Percentiles rank a stretch among this genome's conserved stretches.
phyloP scores from a whole-genome alignment of 176 grass and related monocot genomes.

The Oryza glumipatula region DNA sequence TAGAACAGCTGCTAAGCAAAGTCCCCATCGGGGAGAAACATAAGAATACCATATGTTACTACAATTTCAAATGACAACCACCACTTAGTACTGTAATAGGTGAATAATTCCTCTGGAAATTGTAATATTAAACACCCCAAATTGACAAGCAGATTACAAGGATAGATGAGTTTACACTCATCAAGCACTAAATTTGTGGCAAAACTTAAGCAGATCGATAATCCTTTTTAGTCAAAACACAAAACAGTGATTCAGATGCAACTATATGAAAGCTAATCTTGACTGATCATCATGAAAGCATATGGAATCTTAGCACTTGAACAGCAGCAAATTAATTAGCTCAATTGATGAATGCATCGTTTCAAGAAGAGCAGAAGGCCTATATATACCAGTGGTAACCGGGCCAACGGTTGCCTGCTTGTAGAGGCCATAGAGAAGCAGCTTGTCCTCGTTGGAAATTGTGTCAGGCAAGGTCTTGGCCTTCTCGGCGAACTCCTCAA shows the following conservation, averaged over 20 bases:
- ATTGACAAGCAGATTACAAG: not conserved
- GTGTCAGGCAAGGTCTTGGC: conserved; percentile 69
- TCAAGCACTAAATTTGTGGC: not conserved
- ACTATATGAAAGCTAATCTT: not conserved
- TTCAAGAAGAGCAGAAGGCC: conserved; percentile 2
- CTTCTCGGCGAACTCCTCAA: conserved; percentile 71
- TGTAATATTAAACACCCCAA: not conserved
- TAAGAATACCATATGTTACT: conserved; percentile 6
- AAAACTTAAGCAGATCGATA: not conserved
- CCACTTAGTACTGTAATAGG: not conserved
- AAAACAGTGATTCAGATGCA: not conserved
- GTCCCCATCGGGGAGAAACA: not conserved
- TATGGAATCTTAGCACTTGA: not conserved
- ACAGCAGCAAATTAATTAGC: not conserved
- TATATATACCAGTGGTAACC: conserved; percentile 56
- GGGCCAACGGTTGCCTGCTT: conserved; percentile 73
- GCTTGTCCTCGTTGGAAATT: conserved; percentile 57
- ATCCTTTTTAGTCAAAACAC: not conserved
- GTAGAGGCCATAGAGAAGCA: conserved; percentile 75
- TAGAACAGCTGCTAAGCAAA: not conserved
- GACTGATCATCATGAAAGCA: not conserved
- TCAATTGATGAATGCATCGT: not conserved
- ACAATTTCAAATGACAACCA: not conserved
- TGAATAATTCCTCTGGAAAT: not conserved
- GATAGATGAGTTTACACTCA: not conserved